Percentiles rank a stretch among this genome's conserved stretches.
These are phyloP conservation scores for Nemania sp. DNA, from an alignment of 2,329 filamentous ascomycete species.

Conservation along the genomic window DNA sequence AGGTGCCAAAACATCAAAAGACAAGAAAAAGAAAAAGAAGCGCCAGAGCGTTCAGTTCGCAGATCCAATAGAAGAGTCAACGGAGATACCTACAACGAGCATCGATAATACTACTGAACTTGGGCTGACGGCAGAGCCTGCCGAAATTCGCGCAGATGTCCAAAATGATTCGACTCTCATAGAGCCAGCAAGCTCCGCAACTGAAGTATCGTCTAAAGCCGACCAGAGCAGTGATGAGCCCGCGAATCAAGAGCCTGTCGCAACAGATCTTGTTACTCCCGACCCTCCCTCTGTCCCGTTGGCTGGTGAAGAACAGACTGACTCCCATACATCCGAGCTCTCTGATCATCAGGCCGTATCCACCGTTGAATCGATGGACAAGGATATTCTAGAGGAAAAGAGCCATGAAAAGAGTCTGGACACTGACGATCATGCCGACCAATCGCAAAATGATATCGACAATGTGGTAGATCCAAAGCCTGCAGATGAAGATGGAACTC, in stretches of 20 bases:
- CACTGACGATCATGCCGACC: too few species aligned
- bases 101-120: conserved; percentile 6
- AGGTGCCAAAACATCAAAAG: conserved; percentile 28
- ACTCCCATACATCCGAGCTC: background rate
- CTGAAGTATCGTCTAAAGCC: background rate
- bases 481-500: background rate
- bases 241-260: background rate
- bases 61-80: conserved; percentile 27
- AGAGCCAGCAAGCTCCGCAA: background rate
- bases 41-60: conserved; percentile 30
- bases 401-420: background rate
- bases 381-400: background rate
- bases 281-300: conserved; percentile 15
- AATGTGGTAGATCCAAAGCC: background rate
- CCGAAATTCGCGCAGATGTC: conserved; percentile 3
- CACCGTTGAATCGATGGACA: background rate
- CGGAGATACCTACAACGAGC: conserved; percentile 20
- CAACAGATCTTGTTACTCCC: background rate
- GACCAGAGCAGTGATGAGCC: background rate
- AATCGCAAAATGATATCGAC: background rate
- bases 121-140: conserved; percentile 18
- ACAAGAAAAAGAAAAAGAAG: conserved; percentile 35
- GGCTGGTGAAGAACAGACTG: conserved; percentile 4
- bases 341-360: background rate
- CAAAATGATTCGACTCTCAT: background rate